Conservation (phyloP, 2,329 filamentous ascomycete genomes). For the Purpureocillium lavendulum region DNA sequence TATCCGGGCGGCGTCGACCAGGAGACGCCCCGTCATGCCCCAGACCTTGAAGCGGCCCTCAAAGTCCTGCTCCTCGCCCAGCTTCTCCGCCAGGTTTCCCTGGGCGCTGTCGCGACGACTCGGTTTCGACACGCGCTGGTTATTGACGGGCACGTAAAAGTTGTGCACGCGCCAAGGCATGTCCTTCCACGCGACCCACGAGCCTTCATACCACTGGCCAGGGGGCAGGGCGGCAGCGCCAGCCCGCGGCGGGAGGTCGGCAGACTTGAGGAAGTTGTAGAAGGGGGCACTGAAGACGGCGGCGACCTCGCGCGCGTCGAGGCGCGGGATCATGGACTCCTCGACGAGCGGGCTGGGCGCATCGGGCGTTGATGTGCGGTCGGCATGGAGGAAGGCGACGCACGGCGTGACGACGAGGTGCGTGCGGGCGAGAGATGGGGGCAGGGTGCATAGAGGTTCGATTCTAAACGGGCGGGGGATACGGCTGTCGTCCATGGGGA, state of each 20-base stretch:
- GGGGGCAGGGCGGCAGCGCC: conserved; percentile 28
- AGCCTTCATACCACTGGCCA: conserved; percentile 76
- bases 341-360: conserved; percentile 42
- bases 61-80: conserved; percentile 38
- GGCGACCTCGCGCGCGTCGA: conserved; percentile 86
- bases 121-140: conserved; percentile 60
- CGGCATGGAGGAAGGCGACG: conserved; percentile 67
- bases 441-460: conserved; percentile 80
- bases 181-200: conserved; percentile 74
- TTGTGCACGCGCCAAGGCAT: conserved; percentile 80
- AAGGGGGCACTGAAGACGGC: conserved; percentile 90
- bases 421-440: conserved; percentile 64
- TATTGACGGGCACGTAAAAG: conserved; percentile 77
- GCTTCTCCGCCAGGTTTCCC: conserved; percentile 30
- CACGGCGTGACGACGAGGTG: conserved; percentile 68
- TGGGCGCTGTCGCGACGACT: conserved; percentile 27
- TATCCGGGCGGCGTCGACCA: conserved; percentile 79
- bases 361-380: conserved; percentile 28
- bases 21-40: conserved; percentile 87
- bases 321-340: conserved; percentile 64
- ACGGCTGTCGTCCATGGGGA: conserved; percentile 61
- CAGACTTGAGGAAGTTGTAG: conserved; percentile 63
- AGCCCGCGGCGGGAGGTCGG: conserved; percentile 42
- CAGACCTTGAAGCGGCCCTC: conserved; percentile 70
- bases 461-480: conserved; percentile 73